Conservation (phyloP, 495 filamentous ascomycete species). For the Elaphomyces granulatus region DNA sequence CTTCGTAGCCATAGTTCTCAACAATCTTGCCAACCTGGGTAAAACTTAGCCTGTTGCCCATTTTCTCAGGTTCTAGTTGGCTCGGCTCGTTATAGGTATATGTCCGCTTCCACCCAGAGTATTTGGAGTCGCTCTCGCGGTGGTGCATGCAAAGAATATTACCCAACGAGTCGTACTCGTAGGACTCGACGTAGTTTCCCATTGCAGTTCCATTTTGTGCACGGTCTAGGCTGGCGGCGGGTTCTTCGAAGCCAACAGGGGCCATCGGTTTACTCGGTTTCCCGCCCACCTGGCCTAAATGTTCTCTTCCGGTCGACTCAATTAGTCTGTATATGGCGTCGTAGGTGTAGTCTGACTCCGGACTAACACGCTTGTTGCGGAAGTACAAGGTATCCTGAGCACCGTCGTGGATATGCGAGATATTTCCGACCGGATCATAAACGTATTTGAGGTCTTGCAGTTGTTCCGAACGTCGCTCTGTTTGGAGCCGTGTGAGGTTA, state of each 20-base stretch:
- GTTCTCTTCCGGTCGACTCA: slow-evolving; percentile 20
- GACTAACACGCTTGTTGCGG: slow-evolving; percentile 8
- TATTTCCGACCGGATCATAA: slow-evolving; percentile 13
- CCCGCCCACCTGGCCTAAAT: slow-evolving; percentile 7
- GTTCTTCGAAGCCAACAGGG: too few species aligned
- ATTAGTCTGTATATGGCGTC: slow-evolving; percentile 19
- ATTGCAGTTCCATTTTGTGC: too few species aligned
- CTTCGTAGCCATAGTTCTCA: slow-evolving; percentile 12
- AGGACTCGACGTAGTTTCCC: slow-evolving; percentile 12
- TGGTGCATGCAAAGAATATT: slow-evolving; percentile 12
- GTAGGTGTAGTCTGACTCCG: slow-evolving; percentile 17
- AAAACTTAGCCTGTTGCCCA: slow-evolving; percentile 7
- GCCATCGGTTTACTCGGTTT: too few species aligned
- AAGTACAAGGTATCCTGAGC: slow-evolving; percentile 18
- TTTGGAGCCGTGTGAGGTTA: background rate
- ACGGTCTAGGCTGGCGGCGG: too few species aligned
- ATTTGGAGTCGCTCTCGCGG: background rate
- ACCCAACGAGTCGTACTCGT: slow-evolving; percentile 10
- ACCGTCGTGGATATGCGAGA: slow-evolving; percentile 10
- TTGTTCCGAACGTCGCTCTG: background rate
- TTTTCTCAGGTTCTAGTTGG: background rate
- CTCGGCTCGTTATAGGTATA: slow-evolving; percentile 9
- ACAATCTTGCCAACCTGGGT: slow-evolving; percentile 1
- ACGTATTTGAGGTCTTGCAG: slow-evolving; percentile 19
- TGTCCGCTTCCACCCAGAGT: slow-evolving; percentile 6